Base-by-base conservation (phyloP, 768 basidiomycete genomes). In the Antrodiella citrinella region DNA sequence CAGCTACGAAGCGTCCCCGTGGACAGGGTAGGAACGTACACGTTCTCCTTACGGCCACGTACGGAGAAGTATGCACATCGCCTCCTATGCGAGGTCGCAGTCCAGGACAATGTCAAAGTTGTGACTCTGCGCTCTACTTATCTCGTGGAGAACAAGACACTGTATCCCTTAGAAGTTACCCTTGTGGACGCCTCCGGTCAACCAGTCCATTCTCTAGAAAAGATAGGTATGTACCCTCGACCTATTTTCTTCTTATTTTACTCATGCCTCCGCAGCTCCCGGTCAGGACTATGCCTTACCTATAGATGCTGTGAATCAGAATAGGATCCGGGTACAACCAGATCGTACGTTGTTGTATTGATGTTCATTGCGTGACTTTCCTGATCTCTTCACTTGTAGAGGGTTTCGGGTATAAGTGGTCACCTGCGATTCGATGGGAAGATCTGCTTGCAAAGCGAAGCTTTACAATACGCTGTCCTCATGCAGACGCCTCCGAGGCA, bases 331-430 rank as follows among this genome's bases (percentile, higher is more conserved):
- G 54, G 69, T 99, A 20, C 85, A 96, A 59, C 96, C 96, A 38
- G 91, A 98, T 63, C 89, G 95, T 95, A 64, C 69, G 90, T 67
- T 18, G 12, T n/a, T n/a, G n/a, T n/a, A n/a, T n/a, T 41, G 24
- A 10, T 22, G 4, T 38, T 53, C 2, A 54, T 45, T 35, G 10
- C 4, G n/a, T n/a, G n/a, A n/a, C n/a, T n/a, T n/a, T n/a, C n/a
- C n/a, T n/a, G n/a, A 26, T 22, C 12, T 46, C 1, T 12, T 4
- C n/a, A n/a, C n/a, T n/a, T n/a, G 4, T 58, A 96, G 94, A 91
- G 66, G 96, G 96, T 13, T 97, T 98, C 61, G 93, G 93, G 18
- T 97, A 96, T 68, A 85, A 81, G 60, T 98, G 94, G 94, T 93
- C 88, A 43, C 68, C 78, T 41, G 80, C 92, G 2, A 78, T 94